Conservation (phyloP, 1,284 basidiomycete species). For the Inonotus obliquus region DNA sequence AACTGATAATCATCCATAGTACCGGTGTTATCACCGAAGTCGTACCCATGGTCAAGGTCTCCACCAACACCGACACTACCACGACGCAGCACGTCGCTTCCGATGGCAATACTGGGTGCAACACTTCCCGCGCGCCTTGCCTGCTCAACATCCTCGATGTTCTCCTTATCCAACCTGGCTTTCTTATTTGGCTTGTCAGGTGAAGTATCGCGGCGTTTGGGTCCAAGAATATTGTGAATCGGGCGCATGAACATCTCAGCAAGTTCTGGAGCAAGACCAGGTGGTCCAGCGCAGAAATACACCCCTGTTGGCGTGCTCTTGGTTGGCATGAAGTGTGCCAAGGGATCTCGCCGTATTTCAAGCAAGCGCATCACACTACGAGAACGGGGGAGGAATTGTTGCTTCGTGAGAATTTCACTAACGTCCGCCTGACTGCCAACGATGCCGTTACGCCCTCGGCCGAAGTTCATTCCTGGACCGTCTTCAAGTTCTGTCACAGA, state of each 20-base stretch:
- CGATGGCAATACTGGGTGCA: constrained; percentile 49
- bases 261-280: constrained; percentile 79
- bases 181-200: constrained; percentile 61
- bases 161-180: constrained; percentile 45
- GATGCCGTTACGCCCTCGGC: constrained; percentile 69
- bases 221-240: constrained; percentile 38
- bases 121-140: constrained; percentile 50
- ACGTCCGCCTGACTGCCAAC: constrained; percentile 64
- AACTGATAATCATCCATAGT: constrained; percentile 64
- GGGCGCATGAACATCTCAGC: constrained; percentile 82
- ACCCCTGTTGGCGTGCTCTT: constrained; percentile 64
- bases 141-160: constrained; percentile 56
- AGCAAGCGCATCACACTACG: constrained; percentile 76
- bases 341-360: constrained; percentile 81
- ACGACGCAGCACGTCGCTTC: constrained; percentile 41
- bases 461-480: constrained; percentile 54
- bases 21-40: constrained; percentile 51
- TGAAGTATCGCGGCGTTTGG: constrained; percentile 52
- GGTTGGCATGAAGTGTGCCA: constrained; percentile 81
- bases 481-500: constrained; percentile 80
- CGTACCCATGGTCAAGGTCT: constrained; percentile 43
- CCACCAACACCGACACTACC: constrained; percentile 40
- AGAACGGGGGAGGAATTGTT: constrained; percentile 81
- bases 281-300: constrained; percentile 78
- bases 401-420: constrained; percentile 70